Base-by-base conservation (phyloP, 257 asterid genomes). In the Penstemon barbatus region DNA sequence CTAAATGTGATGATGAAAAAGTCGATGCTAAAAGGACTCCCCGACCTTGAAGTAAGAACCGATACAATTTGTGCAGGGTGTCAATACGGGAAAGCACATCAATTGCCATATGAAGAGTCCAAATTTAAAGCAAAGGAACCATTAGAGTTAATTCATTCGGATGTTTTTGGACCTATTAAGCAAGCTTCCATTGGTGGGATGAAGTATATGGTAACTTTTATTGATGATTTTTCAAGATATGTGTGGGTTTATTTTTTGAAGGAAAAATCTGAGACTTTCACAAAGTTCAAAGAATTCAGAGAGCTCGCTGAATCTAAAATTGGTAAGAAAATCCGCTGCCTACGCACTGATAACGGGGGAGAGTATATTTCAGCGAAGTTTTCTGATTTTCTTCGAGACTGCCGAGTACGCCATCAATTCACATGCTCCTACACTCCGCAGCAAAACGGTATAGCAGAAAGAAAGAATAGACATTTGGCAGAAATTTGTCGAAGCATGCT, bases 181-280 rank as follows among this genome's bases (percentile, higher is more conserved):
- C 18, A 15, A 15, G 18, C 18, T 15, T 15, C 18, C 18, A 15
- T 15, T 15, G 18, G 18, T 15, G 18, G 18, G 18, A 15, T 15
- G 18, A 15, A 15, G 18, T 15, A 15, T 15, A 15, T 15, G 18
- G 18, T 18, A 39, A 69, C 66, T 0, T 73, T 73, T 11, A 73
- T 65, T 58, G 73, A 73, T 7, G 73, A 58, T n/a, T 73, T 57
- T 45, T 66, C 73, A 4, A 61, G 69, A 71, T 73, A 66, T 33
- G 68, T 73, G 19, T 73, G 77, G 77, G 41, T 73, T 49, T 70
- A 42, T 53, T 65, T 73, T 19, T 19, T 43, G 46, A 73, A 57
- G 54, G 67, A 65, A 38, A 73, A 73, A 13, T 70, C 62, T 5
- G 61, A 70, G 6, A 18, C 57, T 6, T 45, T 65, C 39, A 19